Evolutionary conservation across 225 moss, liverwort and hornwort genomes (phyloP), one percentile per base, ranked within the genome.

Genomic region (Marchantia paleacea): DNA sequence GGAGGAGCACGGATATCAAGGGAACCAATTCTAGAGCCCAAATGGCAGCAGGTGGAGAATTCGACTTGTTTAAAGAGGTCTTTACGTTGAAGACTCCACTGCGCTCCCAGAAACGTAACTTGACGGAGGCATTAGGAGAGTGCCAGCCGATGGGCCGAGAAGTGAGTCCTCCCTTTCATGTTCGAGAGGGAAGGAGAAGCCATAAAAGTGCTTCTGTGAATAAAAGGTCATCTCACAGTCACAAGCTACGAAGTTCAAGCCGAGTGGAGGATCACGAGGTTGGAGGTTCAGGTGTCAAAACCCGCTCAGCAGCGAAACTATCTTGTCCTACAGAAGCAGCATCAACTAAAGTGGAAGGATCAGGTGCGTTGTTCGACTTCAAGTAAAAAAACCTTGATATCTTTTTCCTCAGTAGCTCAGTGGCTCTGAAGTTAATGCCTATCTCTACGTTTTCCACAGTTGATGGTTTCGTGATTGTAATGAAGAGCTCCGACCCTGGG

Each of bases 1-100:
- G 14, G 14, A 57, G 57, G 57, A 74, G 13, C 28, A 16, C 74
- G 12, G n/a, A 22, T 24, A 3, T 73, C 11, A 54, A 53, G 53
- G 20, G 12, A 16, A 12, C 22, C 28, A 15, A 14, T 12, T 28
- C 74, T 12, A 18, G 54, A 55, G 28, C 28, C 18, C 73, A 25
- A 12, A 15, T 29, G 5, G 12, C 53, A 24, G 53, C 13, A 3
- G n/a, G 28, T 73, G 73, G 52, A 73, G 12, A 6, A 52, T 12
- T 53, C 13, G 49, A 22, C 51, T 25, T 50, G 12, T 73, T 73
- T 48, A 73, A 24, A 67, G 75, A 50, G 28, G 58, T 47, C 10
- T 80, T 69, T 60, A 26, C 73, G 55, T 55, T 69, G 75, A 80
- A 66, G 53, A 80, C 76, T 62, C 76, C 53, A 9, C 68, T 74